These are phyloP conservation scores for Arthrinium phaeospermum DNA, from an alignment of 2,329 filamentous ascomycete species.

Conservation along the genomic window DNA sequence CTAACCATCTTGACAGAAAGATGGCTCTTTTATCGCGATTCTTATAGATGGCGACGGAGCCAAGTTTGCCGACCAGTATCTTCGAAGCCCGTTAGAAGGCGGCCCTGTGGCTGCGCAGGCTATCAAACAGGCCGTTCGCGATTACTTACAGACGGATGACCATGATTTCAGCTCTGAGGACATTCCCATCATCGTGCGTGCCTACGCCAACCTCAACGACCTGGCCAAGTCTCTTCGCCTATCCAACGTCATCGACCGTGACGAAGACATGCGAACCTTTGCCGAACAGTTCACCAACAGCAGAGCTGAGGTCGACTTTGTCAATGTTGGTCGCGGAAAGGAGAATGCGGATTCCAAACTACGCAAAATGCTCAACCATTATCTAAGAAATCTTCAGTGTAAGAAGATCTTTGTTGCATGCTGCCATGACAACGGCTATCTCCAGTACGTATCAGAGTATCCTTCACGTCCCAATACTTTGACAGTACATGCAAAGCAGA, in stretches of 20 bases:
- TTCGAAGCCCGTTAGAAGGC: constrained; percentile 35
- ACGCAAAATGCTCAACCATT: constrained; percentile 39
- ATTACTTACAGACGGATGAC: constrained; percentile 32
- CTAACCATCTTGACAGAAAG: constrained; percentile 31
- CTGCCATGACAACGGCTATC: constrained; percentile 43
- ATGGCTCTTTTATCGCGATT: constrained; percentile 39
- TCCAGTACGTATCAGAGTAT: constrained; percentile 29
- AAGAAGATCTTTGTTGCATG: constrained; percentile 42
- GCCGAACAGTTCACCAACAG: constrained; percentile 42
- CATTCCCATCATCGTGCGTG: constrained; percentile 39
- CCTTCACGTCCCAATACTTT: background rate
- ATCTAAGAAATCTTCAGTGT: constrained; percentile 41
- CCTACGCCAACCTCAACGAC: constrained; percentile 43
- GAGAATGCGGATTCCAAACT: constrained; percentile 38
- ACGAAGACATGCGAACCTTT: constrained; percentile 40
- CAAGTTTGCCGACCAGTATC: constrained; percentile 41
- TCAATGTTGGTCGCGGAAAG: constrained; percentile 43
- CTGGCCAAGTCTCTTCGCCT: constrained; percentile 39
- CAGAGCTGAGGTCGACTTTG: constrained; percentile 41
- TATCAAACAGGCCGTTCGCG: constrained; percentile 40
- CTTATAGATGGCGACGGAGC: constrained; percentile 43
- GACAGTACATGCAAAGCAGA: background rate
- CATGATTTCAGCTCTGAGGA: constrained; percentile 33
- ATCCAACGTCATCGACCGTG: constrained; percentile 38
- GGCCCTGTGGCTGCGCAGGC: constrained; percentile 38